Evolutionary conservation across 352 stramenopile genomes (phyloP).

Genomic region (Ochromonadaceae sp.): DNA sequence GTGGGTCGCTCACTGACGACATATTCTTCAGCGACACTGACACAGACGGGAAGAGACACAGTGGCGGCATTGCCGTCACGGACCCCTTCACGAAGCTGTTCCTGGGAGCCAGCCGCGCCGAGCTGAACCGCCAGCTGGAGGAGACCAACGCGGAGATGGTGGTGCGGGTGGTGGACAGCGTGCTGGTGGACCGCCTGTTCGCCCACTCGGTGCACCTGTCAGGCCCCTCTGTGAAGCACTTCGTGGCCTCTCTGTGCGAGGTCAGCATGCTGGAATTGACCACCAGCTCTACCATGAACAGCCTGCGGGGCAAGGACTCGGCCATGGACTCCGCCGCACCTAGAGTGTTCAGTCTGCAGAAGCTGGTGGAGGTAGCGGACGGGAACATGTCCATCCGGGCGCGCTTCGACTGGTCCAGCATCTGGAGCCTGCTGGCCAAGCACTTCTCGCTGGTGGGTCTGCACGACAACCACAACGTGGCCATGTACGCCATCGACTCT

Average conservation of each 20-base stretch:
- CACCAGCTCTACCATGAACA: conserved; percentile 11
- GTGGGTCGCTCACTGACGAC: conserved; percentile 53
- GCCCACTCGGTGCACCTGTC: conserved; percentile 58
- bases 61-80: neutral
- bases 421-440: conserved; percentile 87
- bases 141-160: conserved; percentile 61
- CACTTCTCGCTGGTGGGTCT: conserved; percentile 94
- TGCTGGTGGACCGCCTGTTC: conserved; percentile 73
- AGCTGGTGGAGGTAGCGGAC: conserved; percentile 97
- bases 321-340: conserved; percentile 32
- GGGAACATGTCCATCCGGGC: conserved; percentile 96
- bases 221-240: conserved; percentile 58
- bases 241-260: conserved; percentile 65
- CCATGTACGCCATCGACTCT: conserved; percentile 97
- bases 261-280: conserved; percentile 68
- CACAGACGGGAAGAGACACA: no score
- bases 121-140: conserved; percentile 35
- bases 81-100: conserved; percentile 16
- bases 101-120: conserved; percentile 14
- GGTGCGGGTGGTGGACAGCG: conserved; percentile 55
- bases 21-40: conserved; percentile 50
- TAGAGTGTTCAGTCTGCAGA: conserved; percentile 94
- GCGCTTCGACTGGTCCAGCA: conserved; percentile 89
- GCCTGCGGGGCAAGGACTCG: conserved; percentile 11
- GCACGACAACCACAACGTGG: conserved; percentile 84